phyloP scores from a whole-genome alignment of 495 filamentous ascomycete genomes.

The Podospora conica region DNA sequence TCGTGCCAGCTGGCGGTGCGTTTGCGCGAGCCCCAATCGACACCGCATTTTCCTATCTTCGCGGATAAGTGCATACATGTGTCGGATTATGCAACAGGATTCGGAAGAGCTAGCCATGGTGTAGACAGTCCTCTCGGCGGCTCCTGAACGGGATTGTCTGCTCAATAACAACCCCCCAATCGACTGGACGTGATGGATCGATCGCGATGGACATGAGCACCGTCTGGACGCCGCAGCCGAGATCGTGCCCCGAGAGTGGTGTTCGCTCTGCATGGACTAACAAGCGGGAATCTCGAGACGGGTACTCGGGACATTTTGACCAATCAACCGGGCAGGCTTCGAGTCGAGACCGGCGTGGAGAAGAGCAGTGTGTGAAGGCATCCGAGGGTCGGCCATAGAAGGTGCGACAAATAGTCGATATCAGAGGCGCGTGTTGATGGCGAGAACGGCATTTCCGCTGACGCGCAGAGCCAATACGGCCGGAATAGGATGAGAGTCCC shows the following conservation, averaged over 20 bases:
- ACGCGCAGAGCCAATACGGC: constrained; percentile 7
- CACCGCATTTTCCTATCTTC: constrained; percentile 23
- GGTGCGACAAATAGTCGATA: not conserved
- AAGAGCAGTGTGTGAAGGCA: not conserved
- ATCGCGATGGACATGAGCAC: constrained; percentile 2
- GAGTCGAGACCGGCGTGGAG: not conserved
- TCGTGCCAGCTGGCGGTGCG: constrained; percentile 45
- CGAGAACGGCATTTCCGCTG: not conserved
- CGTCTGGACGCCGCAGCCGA: not conserved
- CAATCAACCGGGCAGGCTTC: constrained; percentile 5
- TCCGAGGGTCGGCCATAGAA: not conserved
- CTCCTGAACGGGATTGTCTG: constrained; percentile 15
- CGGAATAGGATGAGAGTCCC: not conserved
- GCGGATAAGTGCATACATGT: constrained; percentile 27
- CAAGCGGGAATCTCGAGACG: constrained; percentile 4
- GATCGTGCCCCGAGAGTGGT: constrained; percentile 5
- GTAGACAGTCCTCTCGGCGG: constrained; percentile 7
- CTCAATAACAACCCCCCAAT: constrained; percentile 6
- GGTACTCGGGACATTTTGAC: constrained; percentile 12
- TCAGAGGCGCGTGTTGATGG: not conserved
- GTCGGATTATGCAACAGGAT: constrained; percentile 25
- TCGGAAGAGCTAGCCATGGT: constrained; percentile 21
- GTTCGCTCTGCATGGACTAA: constrained; percentile 14
- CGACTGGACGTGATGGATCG: constrained; percentile 2
- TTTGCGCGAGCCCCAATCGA: constrained; percentile 27